Base-by-base conservation (phyloP, 768 basidiomycete genomes). In the Tylopilus intermedius region DNA sequence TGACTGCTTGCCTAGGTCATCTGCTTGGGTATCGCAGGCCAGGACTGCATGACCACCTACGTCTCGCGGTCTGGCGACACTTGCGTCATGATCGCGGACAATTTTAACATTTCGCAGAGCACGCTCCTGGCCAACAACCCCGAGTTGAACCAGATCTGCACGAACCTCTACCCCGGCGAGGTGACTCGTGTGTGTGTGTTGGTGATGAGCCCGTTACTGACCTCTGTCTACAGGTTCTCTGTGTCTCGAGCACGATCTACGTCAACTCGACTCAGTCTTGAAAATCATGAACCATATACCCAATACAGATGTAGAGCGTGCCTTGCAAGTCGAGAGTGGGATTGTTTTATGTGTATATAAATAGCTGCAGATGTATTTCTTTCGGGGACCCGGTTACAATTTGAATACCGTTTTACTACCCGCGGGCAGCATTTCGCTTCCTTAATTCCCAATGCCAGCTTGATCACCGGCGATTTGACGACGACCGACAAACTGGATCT, bases 101-200 rank as follows among this genome's bases (percentile, higher is more conserved):
- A 52, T 22, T 74, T 75, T 52, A 72, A 70, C 27, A 77, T 84
- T 53, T 60, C 74, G 45, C 54, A 72, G 57, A 71, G 58, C 37
- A 77, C 76, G 21, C 70, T 89, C 22, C 63, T 73, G 55, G 61
- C 72, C 29, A 86, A 88, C 72, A 88, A 88, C 71, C 84, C 81
- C 3, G 83, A 87, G 61, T 64, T 88, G 50, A 69, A 82, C 65
- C 50, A 56, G 8, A 59, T 32, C 7, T 84, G 82, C 69, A 65
- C 64, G 32, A 83, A 83, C 69, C 74, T 86, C 49, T 80, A 80
- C 67, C 65, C 76, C 51, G 76, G 72, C 45, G 83, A 86, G 76
- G 85, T 86, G 57, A 60, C 8, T 13, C 24, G 7, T 47, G 26
- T 55, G 4, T 14, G 13, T 43, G 1, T 15, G n/a, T n/a, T 33